These are phyloP conservation scores for Microsporum ferrugineum DNA, from an alignment of 2,329 filamentous ascomycete genomes.

Conservation along the genomic window DNA sequence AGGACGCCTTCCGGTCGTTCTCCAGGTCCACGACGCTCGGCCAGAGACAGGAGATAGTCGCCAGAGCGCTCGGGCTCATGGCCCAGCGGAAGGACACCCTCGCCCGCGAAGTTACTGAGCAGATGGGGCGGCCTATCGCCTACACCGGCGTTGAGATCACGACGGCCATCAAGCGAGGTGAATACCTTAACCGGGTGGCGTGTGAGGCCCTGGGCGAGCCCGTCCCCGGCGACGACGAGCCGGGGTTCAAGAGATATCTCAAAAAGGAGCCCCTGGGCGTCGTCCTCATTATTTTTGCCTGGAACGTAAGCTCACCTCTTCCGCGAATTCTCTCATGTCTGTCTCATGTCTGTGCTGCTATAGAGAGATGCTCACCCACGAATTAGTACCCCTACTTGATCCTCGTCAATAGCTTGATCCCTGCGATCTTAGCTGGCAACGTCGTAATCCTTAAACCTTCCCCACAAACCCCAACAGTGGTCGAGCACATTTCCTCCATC, in stretches of 20 bases:
- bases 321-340: not conserved
- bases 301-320: constrained; percentile 64
- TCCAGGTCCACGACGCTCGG: constrained; percentile 63
- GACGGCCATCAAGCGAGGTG: constrained; percentile 72
- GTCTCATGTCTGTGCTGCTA: not conserved
- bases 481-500: constrained; percentile 65
- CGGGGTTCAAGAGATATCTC: constrained; percentile 83
- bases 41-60: constrained; percentile 69
- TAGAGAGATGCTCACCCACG: not conserved
- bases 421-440: constrained; percentile 82
- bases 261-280: constrained; percentile 79
- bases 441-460: constrained; percentile 89
- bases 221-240: constrained; percentile 69
- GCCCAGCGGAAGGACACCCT: constrained; percentile 63
- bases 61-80: constrained; percentile 63
- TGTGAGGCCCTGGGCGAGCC: constrained; percentile 55
- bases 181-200: constrained; percentile 77
- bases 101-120: constrained; percentile 73
- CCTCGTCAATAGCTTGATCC: constrained; percentile 82
- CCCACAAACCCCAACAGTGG: constrained; percentile 86
- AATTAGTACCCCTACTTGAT: constrained; percentile 84
- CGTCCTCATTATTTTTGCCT: constrained; percentile 81
- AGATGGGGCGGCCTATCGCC: constrained; percentile 89
- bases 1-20: constrained; percentile 65
- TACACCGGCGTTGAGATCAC: constrained; percentile 74